Conservation (phyloP, 208 protist species). For the Acanthamoeba castellanii region DNA sequence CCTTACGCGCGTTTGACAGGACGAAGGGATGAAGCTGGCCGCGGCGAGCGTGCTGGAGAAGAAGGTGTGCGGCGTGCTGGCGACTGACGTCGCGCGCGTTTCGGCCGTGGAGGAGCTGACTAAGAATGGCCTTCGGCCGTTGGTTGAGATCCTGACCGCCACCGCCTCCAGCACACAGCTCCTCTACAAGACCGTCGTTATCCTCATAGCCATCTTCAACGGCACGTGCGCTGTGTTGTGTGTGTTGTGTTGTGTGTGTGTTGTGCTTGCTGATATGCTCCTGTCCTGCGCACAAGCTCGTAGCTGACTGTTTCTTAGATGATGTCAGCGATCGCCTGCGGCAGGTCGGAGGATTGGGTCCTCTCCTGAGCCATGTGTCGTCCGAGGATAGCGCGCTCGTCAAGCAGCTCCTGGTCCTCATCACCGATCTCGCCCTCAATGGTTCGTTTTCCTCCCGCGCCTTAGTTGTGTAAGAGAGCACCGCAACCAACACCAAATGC, state of each 20-base stretch:
- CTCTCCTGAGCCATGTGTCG: background rate
- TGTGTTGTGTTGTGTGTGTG: background rate
- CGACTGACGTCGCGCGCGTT: background rate
- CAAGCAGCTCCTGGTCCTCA: background rate
- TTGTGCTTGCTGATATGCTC: background rate
- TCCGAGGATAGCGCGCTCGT: background rate
- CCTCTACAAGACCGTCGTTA: background rate
- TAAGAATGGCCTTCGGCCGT: background rate
- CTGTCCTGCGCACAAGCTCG: no score
- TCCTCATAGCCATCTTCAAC: background rate
- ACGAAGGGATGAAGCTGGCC: background rate
- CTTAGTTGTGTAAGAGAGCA: background rate
- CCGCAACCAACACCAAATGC: background rate
- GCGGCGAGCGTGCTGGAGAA: constrained; percentile 6
- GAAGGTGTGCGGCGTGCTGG: background rate
- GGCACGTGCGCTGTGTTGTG: background rate
- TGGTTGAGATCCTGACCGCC: constrained; percentile 20
- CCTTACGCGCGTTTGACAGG: background rate
- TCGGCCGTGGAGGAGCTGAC: background rate
- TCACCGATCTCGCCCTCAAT: background rate
- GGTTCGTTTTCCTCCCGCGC: background rate
- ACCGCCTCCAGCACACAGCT: background rate
- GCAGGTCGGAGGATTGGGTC: background rate
- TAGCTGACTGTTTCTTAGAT: background rate
- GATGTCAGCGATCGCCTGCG: background rate